A percentile compares a stretch with the other conserved stretches of the same genome.
phyloP scores from a whole-genome alignment of 495 filamentous ascomycete genomes.

The Aspergillus haitiensis region DNA sequence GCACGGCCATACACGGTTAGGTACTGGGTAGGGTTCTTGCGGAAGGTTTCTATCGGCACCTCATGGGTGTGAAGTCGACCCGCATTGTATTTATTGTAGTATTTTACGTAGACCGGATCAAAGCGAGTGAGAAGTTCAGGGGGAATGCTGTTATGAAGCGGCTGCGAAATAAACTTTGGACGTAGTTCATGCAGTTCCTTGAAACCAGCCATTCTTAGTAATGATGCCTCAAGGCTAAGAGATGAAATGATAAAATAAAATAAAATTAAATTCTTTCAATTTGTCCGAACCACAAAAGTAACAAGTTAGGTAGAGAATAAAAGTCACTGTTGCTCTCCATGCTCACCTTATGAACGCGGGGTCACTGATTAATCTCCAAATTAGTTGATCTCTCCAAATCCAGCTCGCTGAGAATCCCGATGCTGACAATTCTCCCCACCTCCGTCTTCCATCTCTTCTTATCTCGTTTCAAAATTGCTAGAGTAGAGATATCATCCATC shows the following conservation, averaged over 20 bases:
- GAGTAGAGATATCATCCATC: background rate
- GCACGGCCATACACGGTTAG: conserved; percentile 38
- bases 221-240: background rate
- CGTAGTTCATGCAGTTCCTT: conserved; percentile 28
- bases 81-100: conserved; percentile 43
- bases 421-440: background rate
- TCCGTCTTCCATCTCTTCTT: background rate
- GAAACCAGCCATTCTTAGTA: conserved; percentile 22
- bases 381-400: conserved; percentile 11
- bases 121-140: conserved; percentile 32
- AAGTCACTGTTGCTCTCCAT: background rate
- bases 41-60: conserved; percentile 45
- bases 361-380: background rate
- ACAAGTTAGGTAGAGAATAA: background rate
- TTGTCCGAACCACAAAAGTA: too few relatives aligned
- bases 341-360: conserved; percentile 3
- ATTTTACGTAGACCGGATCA: conserved; percentile 38
- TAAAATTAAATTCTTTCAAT: too few relatives aligned
- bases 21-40: conserved; percentile 42
- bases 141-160: conserved; percentile 43
- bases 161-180: conserved; percentile 27
- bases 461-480: conserved; percentile 3
- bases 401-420: conserved; percentile 10
- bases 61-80: conserved; percentile 45
- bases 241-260: background rate